Evolutionary conservation across 78 protist genomes (phyloP).

Genomic region (Guillardia theta): DNA sequence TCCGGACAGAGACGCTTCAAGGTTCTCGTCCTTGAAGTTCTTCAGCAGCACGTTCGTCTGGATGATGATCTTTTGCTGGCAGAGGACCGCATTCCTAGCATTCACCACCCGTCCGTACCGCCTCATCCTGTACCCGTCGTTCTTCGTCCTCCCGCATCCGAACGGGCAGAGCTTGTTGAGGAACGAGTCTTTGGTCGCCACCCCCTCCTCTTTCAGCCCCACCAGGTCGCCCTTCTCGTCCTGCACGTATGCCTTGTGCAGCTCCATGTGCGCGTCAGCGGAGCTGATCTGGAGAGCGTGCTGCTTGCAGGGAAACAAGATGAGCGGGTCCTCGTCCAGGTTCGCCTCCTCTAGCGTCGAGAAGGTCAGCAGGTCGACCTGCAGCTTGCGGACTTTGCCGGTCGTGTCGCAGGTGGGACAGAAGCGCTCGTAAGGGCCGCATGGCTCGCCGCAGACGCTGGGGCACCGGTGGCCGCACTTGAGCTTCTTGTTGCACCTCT

Average conservation of each 20-base stretch:
- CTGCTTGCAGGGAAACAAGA: neutral
- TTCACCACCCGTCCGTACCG: neutral
- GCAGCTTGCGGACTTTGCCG: neutral
- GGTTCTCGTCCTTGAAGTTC: neutral
- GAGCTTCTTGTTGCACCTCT: constrained; percentile 52
- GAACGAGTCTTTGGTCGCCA: neutral
- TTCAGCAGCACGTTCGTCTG: neutral
- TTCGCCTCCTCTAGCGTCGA: neutral
- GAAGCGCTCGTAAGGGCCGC: constrained; percentile 1
- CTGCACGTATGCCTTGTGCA: neutral
- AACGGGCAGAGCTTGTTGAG: neutral
- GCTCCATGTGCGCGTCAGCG: neutral
- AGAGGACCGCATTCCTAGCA: neutral
- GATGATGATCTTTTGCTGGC: neutral
- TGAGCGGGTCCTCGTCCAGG: neutral
- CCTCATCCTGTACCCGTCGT: neutral
- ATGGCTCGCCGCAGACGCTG: constrained; percentile 66
- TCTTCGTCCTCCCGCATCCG: neutral
- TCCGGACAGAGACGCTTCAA: neutral
- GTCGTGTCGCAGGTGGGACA: neutral
- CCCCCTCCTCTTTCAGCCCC: neutral
- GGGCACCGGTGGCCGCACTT: constrained; percentile 72
- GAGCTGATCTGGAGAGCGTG: neutral
- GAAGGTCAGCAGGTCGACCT: neutral
- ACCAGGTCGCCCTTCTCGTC: neutral